Percentiles rank a stretch among this genome's conserved stretches.
These are phyloP conservation scores for Lactarius indigo DNA, from an alignment of 768 basidiomycete genomes.

Conservation along the genomic window DNA sequence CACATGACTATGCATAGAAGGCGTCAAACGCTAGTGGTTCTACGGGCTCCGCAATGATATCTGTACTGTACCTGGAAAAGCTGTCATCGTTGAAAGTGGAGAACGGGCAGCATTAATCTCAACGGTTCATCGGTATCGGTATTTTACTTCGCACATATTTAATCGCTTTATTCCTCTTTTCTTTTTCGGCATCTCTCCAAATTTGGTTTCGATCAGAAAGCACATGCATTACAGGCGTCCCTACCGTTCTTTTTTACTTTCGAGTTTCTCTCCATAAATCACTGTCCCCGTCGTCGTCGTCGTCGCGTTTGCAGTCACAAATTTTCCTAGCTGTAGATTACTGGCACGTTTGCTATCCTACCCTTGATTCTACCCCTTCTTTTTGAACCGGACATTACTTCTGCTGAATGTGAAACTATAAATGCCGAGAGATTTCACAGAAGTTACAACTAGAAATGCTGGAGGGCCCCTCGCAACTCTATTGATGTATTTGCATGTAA, in stretches of 20 bases:
- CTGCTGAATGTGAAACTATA: background rate
- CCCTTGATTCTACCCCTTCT: too few relatives aligned
- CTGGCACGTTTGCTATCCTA: background rate
- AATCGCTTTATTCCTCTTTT: background rate
- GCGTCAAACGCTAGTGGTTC: background rate
- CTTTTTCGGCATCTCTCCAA: too few relatives aligned
- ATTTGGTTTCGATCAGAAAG: background rate
- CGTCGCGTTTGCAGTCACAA: background rate
- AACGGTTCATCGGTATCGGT: background rate
- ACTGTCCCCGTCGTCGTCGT: background rate
- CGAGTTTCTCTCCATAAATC: too few relatives aligned
- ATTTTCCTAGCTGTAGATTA: background rate
- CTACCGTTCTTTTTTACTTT: too few relatives aligned
- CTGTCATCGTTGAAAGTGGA: background rate
- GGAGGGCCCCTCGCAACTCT: too few relatives aligned
- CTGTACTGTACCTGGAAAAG: background rate
- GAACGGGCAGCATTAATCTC: background rate
- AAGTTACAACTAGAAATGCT: too few relatives aligned
- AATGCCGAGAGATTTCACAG: too few relatives aligned
- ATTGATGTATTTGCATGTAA: too few relatives aligned
- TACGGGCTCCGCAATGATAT: background rate
- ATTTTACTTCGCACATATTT: background rate
- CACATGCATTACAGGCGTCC: background rate
- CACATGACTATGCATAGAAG: background rate
- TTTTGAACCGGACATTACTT: background rate